phyloP scores from a whole-genome alignment of 192 early-diverging fungal genomes.

The Coemansia pectinata region DNA sequence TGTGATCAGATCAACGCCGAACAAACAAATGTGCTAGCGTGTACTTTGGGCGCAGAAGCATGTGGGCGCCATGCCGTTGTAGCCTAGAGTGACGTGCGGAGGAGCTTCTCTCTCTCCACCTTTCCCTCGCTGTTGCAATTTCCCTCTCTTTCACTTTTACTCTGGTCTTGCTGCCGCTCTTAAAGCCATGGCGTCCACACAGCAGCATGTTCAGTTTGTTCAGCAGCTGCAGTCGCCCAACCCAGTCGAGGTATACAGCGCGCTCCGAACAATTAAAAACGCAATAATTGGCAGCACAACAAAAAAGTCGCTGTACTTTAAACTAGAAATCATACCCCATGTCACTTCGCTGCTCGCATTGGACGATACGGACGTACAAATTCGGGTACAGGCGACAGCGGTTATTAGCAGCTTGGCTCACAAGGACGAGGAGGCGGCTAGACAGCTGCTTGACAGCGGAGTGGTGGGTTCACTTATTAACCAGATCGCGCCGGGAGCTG shows the following conservation, averaged over 20 bases:
- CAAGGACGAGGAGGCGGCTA: conserved; percentile 32
- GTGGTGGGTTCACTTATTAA: conserved; percentile 34
- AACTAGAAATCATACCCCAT: conserved; percentile 35
- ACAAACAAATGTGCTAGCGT: not conserved
- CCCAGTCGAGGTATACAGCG: conserved; percentile 46
- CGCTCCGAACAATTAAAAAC: conserved; percentile 51
- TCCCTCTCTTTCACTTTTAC: not conserved
- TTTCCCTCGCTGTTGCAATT: not conserved
- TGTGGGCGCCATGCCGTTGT: not conserved
- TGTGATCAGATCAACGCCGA: not conserved
- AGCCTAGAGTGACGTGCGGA: not conserved
- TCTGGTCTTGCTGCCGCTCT: not conserved
- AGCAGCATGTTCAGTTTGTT: conserved; percentile 18
- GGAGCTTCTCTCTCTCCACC: not conserved
- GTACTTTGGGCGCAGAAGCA: not conserved
- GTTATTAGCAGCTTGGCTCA: conserved; percentile 50
- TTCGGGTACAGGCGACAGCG: conserved; percentile 43
- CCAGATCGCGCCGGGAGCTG: conserved; percentile 38
- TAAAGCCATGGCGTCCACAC: conserved; percentile 17
- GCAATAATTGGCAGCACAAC: conserved; percentile 49
- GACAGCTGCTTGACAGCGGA: conserved; percentile 27
- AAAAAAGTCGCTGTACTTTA: conserved; percentile 47
- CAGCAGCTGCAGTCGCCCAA: conserved; percentile 46
- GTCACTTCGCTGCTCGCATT: conserved; percentile 34
- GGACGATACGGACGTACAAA: conserved; percentile 38